Evolutionary conservation across 257 asterid species (phyloP), one percentile per base, ranked within the genome.

Genomic region (Solanum neorickii): DNA sequence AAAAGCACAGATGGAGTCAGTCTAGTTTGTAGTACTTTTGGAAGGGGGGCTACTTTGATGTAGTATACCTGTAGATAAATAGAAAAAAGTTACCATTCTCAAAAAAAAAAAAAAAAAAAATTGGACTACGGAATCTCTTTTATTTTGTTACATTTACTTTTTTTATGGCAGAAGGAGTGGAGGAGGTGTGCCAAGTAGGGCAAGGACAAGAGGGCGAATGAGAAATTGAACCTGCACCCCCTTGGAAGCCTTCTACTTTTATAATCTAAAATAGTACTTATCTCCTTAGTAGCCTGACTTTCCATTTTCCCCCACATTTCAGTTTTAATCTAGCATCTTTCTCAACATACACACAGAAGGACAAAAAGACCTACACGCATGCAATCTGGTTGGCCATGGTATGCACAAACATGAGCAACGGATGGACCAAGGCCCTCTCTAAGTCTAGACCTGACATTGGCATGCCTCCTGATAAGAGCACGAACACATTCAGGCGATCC

Each of bases 331-430:
- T 60, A 73, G 78, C 27, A 52, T 31, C 46, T 73, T 33, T 47
- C 20, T 73, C 68, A 47, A 82, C 44, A 47, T 47, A 49, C 29
- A 49, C 60, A 85, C 44, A 20, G 84, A 60, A 74, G 83, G 83
- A 86, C 15, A 4, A 73, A 89, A 88, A 87, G 86, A 92, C 98
- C 87, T 92, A 97, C 99, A 69, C 93, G 95, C 99, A 97, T 97
- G 94, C 99, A 97, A 88, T 96, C 98, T 86, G 99, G 99, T 90
- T 97, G 99, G 77, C 99, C 99, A 92, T 97, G 99, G 93, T 94
- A 95, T 89, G 99, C 99, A 91, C 99, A 97, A 85, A 97, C 99
- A 91, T 93, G 99, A 90, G 99, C 98, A 91, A 97, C 96, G 56
- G 99, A 97, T 66, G 99, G 98, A 87, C 99, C 99, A 92, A 94